A percentile compares a stretch with the other conserved stretches of the same genome.
Evolutionary conservation across 2,329 filamentous ascomycete species (phyloP).

Genomic region (Tolypocladium album): DNA sequence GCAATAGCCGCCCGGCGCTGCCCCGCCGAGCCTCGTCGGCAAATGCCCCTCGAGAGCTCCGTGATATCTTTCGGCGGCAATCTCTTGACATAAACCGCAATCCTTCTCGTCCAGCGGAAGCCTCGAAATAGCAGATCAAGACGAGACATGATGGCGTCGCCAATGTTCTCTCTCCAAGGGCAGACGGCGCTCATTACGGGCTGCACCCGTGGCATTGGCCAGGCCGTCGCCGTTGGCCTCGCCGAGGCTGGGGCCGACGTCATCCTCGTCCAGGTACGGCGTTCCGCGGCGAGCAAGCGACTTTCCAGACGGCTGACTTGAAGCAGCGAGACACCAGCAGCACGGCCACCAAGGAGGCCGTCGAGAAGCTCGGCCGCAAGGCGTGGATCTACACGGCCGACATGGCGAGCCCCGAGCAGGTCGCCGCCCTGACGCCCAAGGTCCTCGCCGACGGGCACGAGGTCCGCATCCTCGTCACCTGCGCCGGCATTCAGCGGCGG

Average conservation of each 20-base stretch:
- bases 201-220: slow-evolving; percentile 46
- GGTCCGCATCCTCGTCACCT: slow-evolving; percentile 74
- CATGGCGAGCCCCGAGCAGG: slow-evolving; percentile 48
- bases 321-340: slow-evolving; percentile 29
- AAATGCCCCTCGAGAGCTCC: neutral
- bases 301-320: neutral
- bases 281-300: neutral
- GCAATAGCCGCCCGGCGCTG: neutral
- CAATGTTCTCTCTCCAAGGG: slow-evolving; percentile 42
- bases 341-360: slow-evolving; percentile 44
- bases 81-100: neutral
- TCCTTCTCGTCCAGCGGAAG: neutral
- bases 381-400: slow-evolving; percentile 60
- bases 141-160: slow-evolving; percentile 5
- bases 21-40: neutral
- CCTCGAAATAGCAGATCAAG: neutral
- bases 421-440: slow-evolving; percentile 48
- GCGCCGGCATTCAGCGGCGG: slow-evolving; percentile 74
- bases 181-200: slow-evolving; percentile 49
- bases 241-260: slow-evolving; percentile 49
- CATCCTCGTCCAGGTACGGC: slow-evolving; percentile 38
- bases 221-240: slow-evolving; percentile 44
- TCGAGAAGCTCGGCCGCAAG: slow-evolving; percentile 56
- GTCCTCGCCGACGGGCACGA: slow-evolving; percentile 52
- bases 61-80: neutral